Base-by-base conservation (phyloP, 129 eudicot species). In the Centaurea solstitialis region DNA sequence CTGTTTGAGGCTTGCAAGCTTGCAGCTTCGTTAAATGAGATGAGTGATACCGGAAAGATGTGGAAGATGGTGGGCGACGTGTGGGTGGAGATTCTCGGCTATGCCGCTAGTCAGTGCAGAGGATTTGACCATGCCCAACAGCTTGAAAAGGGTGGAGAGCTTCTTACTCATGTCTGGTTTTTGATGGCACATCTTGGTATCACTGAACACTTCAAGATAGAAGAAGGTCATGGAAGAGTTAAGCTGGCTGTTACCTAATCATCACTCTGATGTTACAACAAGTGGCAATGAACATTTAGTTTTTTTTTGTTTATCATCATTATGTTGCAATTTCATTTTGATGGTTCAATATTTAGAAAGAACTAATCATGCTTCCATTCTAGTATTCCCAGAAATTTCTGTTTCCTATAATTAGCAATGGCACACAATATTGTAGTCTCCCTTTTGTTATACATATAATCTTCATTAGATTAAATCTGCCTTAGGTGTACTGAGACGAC, bases 111-210 rank as follows among this genome's bases (percentile, higher is more conserved):
- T 71, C 91, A 81, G 20, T 87, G 88, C 64, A 21, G 79, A 74
- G 86, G 86, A 21, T 73, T 68, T 81, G 79, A 84, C 77, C 91
- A 87, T 65, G 86, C 91, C 37, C 86, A 85, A 66, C 88, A 87
- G 76, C 88, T 85, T 28, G 67, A 85, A 12, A 84, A 81, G 70
- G 91, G 91, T 5, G 84, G 84, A 9, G 84, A 81, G 83, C 79
- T 78, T 30, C 75, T 83, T 37, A 83, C 90, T 70, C 82, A 79
- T 79, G 90, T 86, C 7, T 86, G 87, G 90, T 82, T 86, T 50
- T 35, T 83, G 76, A 83, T 83, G 87, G 84, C 90, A 43, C 90
- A 86, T 83, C 77, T 86, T 45, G 90, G 90, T 30, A 68, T 86
- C 67, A 75, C 87, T 2, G 87, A 79, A 22, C 87, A 87, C 20